Evolutionary conservation across 306 rosid genomes (phyloP).

Genomic region (Chamaecrista fasciculata): DNA sequence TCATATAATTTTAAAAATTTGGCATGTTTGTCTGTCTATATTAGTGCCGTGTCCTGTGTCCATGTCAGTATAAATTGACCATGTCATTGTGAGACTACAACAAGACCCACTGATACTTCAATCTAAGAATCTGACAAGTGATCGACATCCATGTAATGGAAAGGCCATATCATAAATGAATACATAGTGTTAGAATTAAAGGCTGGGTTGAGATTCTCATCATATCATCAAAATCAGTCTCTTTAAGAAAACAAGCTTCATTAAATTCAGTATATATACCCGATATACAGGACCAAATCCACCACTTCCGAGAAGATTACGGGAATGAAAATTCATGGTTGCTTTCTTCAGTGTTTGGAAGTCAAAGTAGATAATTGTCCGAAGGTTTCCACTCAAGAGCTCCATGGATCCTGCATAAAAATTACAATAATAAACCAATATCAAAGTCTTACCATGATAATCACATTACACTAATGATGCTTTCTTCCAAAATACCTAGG

Average conservation of each 20-base stretch:
- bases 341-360: constrained; percentile 66
- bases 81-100: neutral
- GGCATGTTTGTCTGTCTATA: too few species aligned
- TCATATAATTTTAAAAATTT: too few species aligned
- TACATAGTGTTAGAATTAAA: neutral
- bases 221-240: neutral
- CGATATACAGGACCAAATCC: constrained; percentile 94
- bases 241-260: neutral
- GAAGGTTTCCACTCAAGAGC: constrained; percentile 57
- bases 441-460: neutral
- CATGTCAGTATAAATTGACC: too few species aligned
- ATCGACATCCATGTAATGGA: neutral
- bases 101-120: neutral
- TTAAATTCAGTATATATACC: constrained; percentile 52
- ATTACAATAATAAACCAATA: constrained; percentile 3
- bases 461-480: neutral
- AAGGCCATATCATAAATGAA: neutral
- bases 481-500: constrained; percentile 43
- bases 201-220: too few species aligned
- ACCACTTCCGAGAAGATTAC: constrained; percentile 85
- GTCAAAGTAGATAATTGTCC: constrained; percentile 60
- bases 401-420: constrained; percentile 48
- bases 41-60: too few species aligned
- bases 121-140: neutral
- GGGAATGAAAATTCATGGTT: constrained; percentile 60